Conservation (phyloP, 768 basidiomycete species). For the Tricholoma sp. region DNA sequence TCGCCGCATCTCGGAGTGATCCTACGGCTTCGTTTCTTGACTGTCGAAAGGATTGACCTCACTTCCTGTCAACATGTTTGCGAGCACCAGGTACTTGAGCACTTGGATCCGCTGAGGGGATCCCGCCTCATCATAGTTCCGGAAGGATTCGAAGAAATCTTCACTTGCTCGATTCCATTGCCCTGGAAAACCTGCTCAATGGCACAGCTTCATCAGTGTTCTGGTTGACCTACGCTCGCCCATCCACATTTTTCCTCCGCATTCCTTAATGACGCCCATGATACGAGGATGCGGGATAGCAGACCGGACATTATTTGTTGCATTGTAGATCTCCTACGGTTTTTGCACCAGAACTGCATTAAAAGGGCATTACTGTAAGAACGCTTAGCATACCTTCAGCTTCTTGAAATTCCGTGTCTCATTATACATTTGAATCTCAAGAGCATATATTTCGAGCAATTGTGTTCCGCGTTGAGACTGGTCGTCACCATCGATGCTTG, state of each 20-base stretch:
- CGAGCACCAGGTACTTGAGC: conserved; percentile 94
- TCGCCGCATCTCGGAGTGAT: conserved; percentile 17
- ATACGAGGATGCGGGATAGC: conserved; percentile 98
- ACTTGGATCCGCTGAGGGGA: conserved; percentile 97
- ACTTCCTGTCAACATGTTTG: conserved; percentile 97
- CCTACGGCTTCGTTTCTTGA: conserved; percentile 96
- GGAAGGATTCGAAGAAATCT: conserved; percentile 98
- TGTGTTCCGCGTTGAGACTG: conserved; percentile 94
- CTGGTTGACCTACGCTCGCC: conserved; percentile 69
- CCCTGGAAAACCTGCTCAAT: conserved; percentile 37
- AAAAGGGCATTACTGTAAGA: not conserved
- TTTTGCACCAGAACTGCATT: not conserved
- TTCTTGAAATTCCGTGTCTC: conserved; percentile 95
- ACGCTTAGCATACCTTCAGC: conserved; percentile 58
- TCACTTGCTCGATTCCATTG: conserved; percentile 97
- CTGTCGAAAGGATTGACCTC: conserved; percentile 99
- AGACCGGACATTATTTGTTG: conserved; percentile 85
- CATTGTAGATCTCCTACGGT: conserved; percentile 91
- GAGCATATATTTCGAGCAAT: conserved; percentile 92
- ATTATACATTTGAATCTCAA: conserved; percentile 99
- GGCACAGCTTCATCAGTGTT: not conserved
- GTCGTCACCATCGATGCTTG: conserved; percentile 61
- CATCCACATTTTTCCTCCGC: conserved; percentile 99
- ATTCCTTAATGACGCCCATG: conserved; percentile 99
- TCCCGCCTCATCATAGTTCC: conserved; percentile 97